Base-by-base conservation (phyloP, 1,284 basidiomycete genomes). In the Puccinia horiana region DNA sequence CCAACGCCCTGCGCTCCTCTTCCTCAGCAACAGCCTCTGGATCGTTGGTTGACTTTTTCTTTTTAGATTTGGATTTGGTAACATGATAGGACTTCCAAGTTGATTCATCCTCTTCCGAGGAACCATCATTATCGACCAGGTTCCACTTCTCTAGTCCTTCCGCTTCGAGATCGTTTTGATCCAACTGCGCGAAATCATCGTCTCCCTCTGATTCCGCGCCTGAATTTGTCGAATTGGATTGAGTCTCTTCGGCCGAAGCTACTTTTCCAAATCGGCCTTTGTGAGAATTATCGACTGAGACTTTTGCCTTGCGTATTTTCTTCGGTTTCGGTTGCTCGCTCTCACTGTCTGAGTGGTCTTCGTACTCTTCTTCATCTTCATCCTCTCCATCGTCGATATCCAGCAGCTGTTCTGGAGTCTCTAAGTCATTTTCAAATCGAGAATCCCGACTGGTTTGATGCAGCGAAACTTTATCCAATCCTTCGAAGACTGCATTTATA, bases 191-290 rank as follows among this genome's bases (percentile, higher is more conserved):
- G 35, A 14, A 23, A 61, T 56, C 12, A 29, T 70, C n/a, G 44
- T 82, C 14, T 76, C 58, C 40, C 23, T 54, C 63, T 61, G 83
- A 81, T 18, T 54, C 81, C 12, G 84, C 82, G 58, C 83, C 73
- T 49, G 85, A 86, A 54, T 85, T 83, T 56, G 84, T 84, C 29
- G 85, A 86, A 35, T 86, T 85, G 18, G 85, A 85, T 20, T 85
- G 84, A 12, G 83, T 47, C 35, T 78, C 78, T 29, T 58, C 67
- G 49, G 47, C 67, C 11, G 32, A 29, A 16, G 42, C 6, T 47
- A 35, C 49, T 72, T 80, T 80, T 29, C 67, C 78, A 37, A 80
- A 80, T 18, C 78, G 78, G 26, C 78, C 78, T 52, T 80, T 80
- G 37, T 61, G 26, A 1, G 78, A 70, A 47, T 80, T 80, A 56